Evolutionary conservation across 768 basidiomycete species (phyloP).

Genomic region (Psilocybe cubensis): DNA sequence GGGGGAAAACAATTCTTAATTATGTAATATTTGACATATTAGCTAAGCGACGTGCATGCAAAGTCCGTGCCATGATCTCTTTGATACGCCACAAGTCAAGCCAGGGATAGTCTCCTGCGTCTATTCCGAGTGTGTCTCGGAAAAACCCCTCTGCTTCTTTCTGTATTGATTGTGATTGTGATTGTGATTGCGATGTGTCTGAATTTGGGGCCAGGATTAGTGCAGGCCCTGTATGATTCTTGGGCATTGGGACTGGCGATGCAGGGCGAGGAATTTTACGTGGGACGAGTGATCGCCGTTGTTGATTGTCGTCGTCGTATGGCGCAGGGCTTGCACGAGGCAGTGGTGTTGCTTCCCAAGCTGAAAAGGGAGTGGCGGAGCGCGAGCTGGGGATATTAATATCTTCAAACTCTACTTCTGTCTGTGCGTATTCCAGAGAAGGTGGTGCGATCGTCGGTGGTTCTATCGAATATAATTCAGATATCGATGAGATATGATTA

Average conservation of each 20-base stretch:
- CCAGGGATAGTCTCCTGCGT: constrained; percentile 16
- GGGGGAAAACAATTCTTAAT: constrained; percentile 20
- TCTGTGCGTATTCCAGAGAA: not conserved
- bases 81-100: constrained; percentile 12
- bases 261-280: constrained; percentile 54
- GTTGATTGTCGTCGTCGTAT: too few relatives aligned
- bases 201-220: constrained; percentile 60
- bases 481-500: not conserved
- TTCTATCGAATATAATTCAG: not conserved
- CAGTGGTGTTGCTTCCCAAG: not conserved
- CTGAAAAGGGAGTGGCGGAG: not conserved
- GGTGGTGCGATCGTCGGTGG: not conserved
- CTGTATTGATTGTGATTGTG: constrained; percentile 17
- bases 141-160: not conserved
- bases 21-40: constrained; percentile 8
- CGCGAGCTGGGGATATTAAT: not conserved
- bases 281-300: constrained; percentile 22
- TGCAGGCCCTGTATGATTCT: constrained; percentile 36
- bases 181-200: constrained; percentile 39
- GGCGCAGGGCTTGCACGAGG: too few relatives aligned
- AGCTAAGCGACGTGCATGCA: constrained; percentile 9
- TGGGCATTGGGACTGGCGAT: constrained; percentile 33
- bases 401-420: not conserved
- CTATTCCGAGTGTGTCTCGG: not conserved
- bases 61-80: constrained; percentile 15